These are phyloP conservation scores for Coemansia sp. DNA, from an alignment of 192 early-diverging fungal genomes.

Conservation along the genomic window DNA sequence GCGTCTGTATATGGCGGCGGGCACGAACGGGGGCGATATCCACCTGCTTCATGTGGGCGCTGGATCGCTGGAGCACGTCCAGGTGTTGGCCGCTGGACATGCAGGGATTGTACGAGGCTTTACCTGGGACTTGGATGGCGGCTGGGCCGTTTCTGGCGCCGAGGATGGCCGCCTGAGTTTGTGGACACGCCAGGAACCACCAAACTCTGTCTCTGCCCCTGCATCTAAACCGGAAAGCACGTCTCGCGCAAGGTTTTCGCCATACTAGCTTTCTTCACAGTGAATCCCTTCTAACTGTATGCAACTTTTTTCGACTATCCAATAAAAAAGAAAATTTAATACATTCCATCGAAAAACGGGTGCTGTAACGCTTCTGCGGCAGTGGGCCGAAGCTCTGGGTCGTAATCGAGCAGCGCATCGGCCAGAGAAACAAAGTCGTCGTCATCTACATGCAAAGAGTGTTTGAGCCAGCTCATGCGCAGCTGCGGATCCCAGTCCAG, in stretches of 20 bases:
- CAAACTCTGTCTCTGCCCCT: background rate
- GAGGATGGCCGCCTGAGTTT: constrained; percentile 75
- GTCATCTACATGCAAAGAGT: constrained; percentile 45
- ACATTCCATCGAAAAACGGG: constrained; percentile 51
- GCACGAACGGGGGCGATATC: constrained; percentile 74
- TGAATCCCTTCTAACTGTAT: too few relatives aligned
- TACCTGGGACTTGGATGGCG: constrained; percentile 65
- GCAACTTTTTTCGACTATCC: background rate
- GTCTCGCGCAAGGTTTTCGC: background rate
- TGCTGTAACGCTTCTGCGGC: constrained; percentile 68
- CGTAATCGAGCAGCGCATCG: constrained; percentile 79
- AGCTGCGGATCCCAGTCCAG: constrained; percentile 54
- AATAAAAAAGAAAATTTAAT: constrained; percentile 16
- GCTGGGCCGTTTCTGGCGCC: constrained; percentile 69
- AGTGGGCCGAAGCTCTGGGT: constrained; percentile 81
- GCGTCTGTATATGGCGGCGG: constrained; percentile 77
- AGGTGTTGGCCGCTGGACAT: constrained; percentile 77
- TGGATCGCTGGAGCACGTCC: constrained; percentile 71
- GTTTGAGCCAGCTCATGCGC: constrained; percentile 52
- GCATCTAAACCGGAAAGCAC: background rate
- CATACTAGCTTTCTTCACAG: too few relatives aligned
- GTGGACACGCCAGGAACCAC: constrained; percentile 55
- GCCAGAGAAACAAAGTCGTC: constrained; percentile 53
- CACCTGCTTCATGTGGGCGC: constrained; percentile 80
- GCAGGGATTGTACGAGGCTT: constrained; percentile 81